These are phyloP conservation scores for Leccinum boreale DNA, from an alignment of 768 basidiomycete species.

Conservation along the genomic window DNA sequence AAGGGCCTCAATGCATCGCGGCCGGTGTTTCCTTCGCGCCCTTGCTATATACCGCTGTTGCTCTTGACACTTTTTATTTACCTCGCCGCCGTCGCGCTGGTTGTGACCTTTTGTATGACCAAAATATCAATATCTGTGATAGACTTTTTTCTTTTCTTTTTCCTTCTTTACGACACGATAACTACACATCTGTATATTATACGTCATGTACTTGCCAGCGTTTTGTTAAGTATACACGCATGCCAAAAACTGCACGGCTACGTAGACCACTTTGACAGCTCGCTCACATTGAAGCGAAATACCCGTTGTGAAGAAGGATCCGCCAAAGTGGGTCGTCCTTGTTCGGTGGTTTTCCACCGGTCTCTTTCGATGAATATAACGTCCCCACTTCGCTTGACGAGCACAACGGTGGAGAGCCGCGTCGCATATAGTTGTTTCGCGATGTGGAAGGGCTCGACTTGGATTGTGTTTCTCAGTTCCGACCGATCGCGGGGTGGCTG, in stretches of 20 bases:
- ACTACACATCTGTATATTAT: conserved; percentile 28
- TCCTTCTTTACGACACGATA: conserved; percentile 13
- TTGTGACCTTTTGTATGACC: conserved; percentile 27
- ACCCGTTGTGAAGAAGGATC: conserved; percentile 45
- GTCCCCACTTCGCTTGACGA: conserved; percentile 57
- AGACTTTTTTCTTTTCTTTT: conserved; percentile 14
- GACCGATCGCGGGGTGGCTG: conserved; percentile 46
- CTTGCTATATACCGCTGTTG: conserved; percentile 9
- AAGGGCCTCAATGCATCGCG: not conserved
- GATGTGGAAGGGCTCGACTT: conserved; percentile 49
- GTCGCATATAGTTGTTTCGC: conserved; percentile 52
- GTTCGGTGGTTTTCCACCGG: conserved; percentile 47
- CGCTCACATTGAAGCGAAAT: conserved; percentile 44
- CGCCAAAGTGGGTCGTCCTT: conserved; percentile 38
- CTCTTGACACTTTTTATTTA: conserved; percentile 24
- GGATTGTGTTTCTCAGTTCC: conserved; percentile 61
- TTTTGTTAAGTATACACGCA: conserved; percentile 2
- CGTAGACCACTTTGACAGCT: conserved; percentile 21
- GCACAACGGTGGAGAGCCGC: conserved; percentile 67
- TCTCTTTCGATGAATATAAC: conserved; percentile 73
- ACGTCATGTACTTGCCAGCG: conserved; percentile 31
- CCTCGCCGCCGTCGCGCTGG: conserved; percentile 26
- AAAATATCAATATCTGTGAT: conserved; percentile 26
- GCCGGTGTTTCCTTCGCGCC: not conserved
- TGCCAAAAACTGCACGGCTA: conserved; percentile 7